Base-by-base conservation (phyloP, 2,329 filamentous ascomycete genomes). In the Camillea tinctor region DNA sequence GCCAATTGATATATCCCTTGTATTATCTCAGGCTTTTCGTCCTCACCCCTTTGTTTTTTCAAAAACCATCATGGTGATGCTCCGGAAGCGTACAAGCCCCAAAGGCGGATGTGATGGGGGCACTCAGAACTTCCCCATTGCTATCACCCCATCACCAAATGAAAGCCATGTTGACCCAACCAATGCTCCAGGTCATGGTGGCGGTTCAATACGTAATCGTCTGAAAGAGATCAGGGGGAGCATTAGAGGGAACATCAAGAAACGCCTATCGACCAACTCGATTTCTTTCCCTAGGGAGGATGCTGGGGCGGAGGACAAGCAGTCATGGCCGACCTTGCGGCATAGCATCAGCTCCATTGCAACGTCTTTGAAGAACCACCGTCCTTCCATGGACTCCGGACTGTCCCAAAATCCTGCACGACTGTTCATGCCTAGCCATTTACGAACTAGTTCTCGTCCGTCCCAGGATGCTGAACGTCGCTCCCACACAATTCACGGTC, bases 261-360 rank as follows among this genome's bases (percentile, higher is more conserved):
- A 53, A 8, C 51, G 51, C n/a, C 22, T 53, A 21, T 50, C 49
- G 13, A 23, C 19, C 49, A 22, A 13, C 19, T 50, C 49, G 19
- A 21, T 50, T 7, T 50, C 17, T 50, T 49, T 19, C 23, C 52
- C 6, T 23, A 21, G 19, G 36, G n/a, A 24, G 56, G 51, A 58
- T 17, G 30, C 22, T 48, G 36, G 17, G 36, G 52, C 58, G 51
- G 55, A 56, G 22, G 24, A 54, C 17, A 60, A 58, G 13, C n/a
- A 62, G 36, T 60, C 60, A 24, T 65, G 64, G 64, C 62, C 62
- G 20, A 54, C 62, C 7, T 56, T 66, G 57, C 58, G 65, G 22
- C 68, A 66, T 55, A 68, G 63, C 26, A 62, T 68, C 50, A 60
- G 64, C 40, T 68, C 67, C 44, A 62, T 69, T 59, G 61, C 68